These are phyloP conservation scores for Macadamia tetraphylla DNA, from an alignment of 164 flowering plant genomes.

Conservation along the genomic window DNA sequence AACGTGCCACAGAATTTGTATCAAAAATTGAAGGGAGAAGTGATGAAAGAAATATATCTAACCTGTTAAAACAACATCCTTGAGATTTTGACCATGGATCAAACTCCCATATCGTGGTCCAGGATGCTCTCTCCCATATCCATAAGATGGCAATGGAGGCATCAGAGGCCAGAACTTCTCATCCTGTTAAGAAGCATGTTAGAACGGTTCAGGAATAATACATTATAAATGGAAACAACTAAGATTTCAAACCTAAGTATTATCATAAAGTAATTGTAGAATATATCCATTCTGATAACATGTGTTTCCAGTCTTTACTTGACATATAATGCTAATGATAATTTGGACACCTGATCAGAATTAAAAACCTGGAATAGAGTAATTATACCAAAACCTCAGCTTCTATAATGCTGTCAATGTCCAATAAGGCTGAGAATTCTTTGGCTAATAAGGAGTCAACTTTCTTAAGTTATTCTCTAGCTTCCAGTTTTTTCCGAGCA, in stretches of 20 bases:
- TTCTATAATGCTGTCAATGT: too few relatives aligned
- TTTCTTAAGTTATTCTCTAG: too few relatives aligned
- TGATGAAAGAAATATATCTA: slow-evolving; percentile 12
- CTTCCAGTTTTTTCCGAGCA: too few relatives aligned
- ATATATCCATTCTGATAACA: too few relatives aligned
- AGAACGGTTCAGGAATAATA: background rate
- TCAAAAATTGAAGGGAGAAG: background rate
- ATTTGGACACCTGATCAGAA: too few relatives aligned
- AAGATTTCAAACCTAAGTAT: background rate
- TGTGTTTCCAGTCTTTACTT: too few relatives aligned
- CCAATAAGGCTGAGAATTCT: too few relatives aligned
- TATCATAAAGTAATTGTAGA: too few relatives aligned
- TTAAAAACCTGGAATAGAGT: too few relatives aligned
- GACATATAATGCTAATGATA: too few relatives aligned
- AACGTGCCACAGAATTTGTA: background rate
- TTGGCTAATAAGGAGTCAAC: too few relatives aligned
- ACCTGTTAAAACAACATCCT: slow-evolving; percentile 94
- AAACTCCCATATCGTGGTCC: slow-evolving; percentile 97
- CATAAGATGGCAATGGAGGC: slow-evolving; percentile 98
- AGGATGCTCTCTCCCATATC: slow-evolving; percentile 90
- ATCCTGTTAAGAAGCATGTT: slow-evolving; percentile 43
- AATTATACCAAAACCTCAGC: too few relatives aligned
- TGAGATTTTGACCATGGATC: slow-evolving; percentile 96
- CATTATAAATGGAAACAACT: background rate
- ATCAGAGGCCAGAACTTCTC: slow-evolving; percentile 87